These are phyloP conservation scores for Dalbergia cultrata DNA, from an alignment of 306 rosid genomes.

Conservation along the genomic window DNA sequence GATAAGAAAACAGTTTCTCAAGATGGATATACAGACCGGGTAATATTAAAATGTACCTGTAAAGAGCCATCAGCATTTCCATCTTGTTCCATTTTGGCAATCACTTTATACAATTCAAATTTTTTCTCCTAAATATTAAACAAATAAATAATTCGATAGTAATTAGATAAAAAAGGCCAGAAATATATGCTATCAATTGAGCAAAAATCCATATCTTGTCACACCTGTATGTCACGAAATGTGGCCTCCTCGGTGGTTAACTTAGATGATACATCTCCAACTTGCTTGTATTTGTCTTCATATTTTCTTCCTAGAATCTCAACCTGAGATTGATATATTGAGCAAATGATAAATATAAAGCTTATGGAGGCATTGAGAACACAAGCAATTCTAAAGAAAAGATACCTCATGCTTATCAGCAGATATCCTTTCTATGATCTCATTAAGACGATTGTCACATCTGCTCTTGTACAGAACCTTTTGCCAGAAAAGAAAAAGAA, in stretches of 20 bases:
- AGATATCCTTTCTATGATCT: slow-evolving; percentile 81
- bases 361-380: slow-evolving; percentile 37
- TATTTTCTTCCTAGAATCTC: slow-evolving; percentile 84
- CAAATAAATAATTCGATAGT: slow-evolving; percentile 35
- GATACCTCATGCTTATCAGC: slow-evolving; percentile 88
- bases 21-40: slow-evolving; percentile 32
- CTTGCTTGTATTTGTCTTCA: slow-evolving; percentile 91
- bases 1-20: slow-evolving; percentile 40
- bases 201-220: slow-evolving; percentile 26
- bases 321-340: slow-evolving; percentile 63
- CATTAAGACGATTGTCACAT: slow-evolving; percentile 95
- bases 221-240: slow-evolving; percentile 93
- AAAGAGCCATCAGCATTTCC: slow-evolving; percentile 65
- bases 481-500: slow-evolving; percentile 30
- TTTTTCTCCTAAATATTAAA: slow-evolving; percentile 75
- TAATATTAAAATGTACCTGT: slow-evolving; percentile 65
- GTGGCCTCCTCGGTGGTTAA: slow-evolving; percentile 92
- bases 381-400: slow-evolving; percentile 47
- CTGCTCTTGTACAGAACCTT: slow-evolving; percentile 98
- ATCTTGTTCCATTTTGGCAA: slow-evolving; percentile 88
- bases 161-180: slow-evolving; percentile 27
- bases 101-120: slow-evolving; percentile 87
- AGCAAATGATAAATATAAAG: slow-evolving; percentile 33
- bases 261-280: slow-evolving; percentile 94
- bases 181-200: slow-evolving; percentile 33